Evolutionary conservation across 176 grass and related monocot species (phyloP).

Genomic region (Rhynchospora tenuis): DNA sequence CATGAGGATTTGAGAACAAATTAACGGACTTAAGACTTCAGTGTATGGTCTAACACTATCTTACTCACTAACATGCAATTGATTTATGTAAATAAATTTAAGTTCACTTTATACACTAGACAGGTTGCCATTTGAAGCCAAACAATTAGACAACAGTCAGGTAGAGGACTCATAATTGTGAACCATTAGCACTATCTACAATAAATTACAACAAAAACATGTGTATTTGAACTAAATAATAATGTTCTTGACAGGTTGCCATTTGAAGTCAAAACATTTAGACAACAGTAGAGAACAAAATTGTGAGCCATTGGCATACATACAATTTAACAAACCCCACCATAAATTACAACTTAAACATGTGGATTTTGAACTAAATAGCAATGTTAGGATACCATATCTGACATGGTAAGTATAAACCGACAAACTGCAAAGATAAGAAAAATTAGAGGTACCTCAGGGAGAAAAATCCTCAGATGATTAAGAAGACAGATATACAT

Average conservation of each 20-base stretch:
- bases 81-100: background rate
- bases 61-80: background rate
- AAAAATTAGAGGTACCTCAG: conserved; percentile 56
- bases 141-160: background rate
- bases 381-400: background rate
- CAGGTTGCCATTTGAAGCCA: background rate
- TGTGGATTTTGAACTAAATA: too few relatives aligned
- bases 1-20: background rate
- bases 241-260: background rate
- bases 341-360: too few relatives aligned
- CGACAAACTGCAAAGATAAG: background rate
- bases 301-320: background rate
- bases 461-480: conserved; percentile 94
- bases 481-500: conserved; percentile 94
- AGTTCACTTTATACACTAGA: background rate
- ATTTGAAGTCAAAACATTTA: background rate
- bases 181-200: background rate
- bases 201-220: background rate
- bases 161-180: background rate
- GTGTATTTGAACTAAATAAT: background rate
- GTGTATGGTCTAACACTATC: background rate
- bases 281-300: background rate
- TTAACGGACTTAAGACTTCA: background rate
- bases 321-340: background rate
- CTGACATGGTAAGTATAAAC: background rate